Evolutionary conservation across 768 basidiomycete genomes (phyloP).

Genomic region (Chalciporus piperatus): DNA sequence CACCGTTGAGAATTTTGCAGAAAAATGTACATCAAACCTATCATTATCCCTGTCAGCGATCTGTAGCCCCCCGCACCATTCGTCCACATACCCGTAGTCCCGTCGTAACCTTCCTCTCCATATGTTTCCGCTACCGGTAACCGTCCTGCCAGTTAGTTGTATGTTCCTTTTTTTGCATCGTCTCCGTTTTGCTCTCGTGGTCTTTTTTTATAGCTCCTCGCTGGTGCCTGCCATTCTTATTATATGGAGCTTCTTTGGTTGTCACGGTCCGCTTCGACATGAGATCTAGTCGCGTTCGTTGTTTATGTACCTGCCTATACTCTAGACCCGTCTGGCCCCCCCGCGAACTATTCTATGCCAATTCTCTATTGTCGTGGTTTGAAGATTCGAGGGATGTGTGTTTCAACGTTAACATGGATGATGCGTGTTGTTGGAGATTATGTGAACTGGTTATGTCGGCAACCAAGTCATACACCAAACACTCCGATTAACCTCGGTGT

Average conservation of each 20-base stretch:
- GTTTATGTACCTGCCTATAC: conserved; percentile 15
- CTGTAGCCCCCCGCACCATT: conserved; percentile 21
- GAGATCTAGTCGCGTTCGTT: conserved; percentile 2
- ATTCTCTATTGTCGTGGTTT: not conserved
- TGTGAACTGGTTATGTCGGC: too few relatives aligned
- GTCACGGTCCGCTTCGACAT: not conserved
- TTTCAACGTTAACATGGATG: too few relatives aligned
- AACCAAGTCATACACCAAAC: too few relatives aligned
- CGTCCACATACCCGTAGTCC: conserved; percentile 18
- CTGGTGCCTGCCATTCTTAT: conserved; percentile 16
- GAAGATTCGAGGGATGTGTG: too few relatives aligned
- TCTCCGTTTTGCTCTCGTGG: conserved; percentile 28
- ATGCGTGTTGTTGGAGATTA: too few relatives aligned
- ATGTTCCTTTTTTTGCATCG: conserved; percentile 9
- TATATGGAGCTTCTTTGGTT: conserved; percentile 11
- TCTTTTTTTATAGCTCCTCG: conserved; percentile 11
- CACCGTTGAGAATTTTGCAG: conserved; percentile 21
- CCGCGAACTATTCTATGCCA: conserved; percentile 8
- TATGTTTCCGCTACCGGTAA: conserved; percentile 16
- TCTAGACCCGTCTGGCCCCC: conserved; percentile 17
- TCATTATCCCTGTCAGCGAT: conserved; percentile 32
- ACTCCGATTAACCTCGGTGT: too few relatives aligned
- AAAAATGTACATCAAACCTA: conserved; percentile 33
- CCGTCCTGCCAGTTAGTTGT: conserved; percentile 20
- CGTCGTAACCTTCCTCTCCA: not conserved